Evolutionary conservation across 2,329 filamentous ascomycete genomes (phyloP), one percentile per base, ranked within the genome.

Genomic region (Fusarium transvaalense): DNA sequence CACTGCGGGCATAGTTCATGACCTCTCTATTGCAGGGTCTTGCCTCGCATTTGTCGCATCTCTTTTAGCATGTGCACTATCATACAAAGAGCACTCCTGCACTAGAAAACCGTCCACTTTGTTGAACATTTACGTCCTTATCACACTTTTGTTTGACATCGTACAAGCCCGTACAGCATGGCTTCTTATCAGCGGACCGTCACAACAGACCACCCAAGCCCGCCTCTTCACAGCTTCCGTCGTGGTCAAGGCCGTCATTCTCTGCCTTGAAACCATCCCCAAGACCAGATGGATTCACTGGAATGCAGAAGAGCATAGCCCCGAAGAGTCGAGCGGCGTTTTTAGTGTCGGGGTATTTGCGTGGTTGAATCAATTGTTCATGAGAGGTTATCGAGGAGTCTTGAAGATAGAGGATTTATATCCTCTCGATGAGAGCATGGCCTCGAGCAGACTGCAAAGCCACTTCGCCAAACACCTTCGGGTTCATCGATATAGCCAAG

Each of bases 131-230:
- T 86, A 81, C 50, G 62, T 86, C 5, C 64, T 80, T 12, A 37
- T 84, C 5, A 81, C 81, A 2, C 65, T 83, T 0, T 68, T 86
- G 2, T 76, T 85, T 25, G 84, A 86, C 37, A 69, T 78, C 4
- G 77, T 78, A 0, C 81, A 81, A 59, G 74, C 76, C 0, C 76
- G 84, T 10, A 85, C 83, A 0, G 62, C 81, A 4, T 85, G 81
- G 77, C 74, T 85, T 32, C 62, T 73, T 43, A 70, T 69, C 48
- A 34, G 43, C 10, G 42, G 42, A 69, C 45, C 9, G 6, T 47
- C 57, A 8, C 52, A 64, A 0, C 64, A 25, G 23, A 25, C 23
- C 23, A 25, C 6, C 6, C 23, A 73, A 5, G 73, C 77, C 1
- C 72, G 76, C 4, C 58, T 83, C 1, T 79, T 81, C 25, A 80